Percentiles rank a stretch among this genome's conserved stretches.
Conservation (phyloP, 1,284 basidiomycete species). For the Ceratobasidium sp. region DNA sequence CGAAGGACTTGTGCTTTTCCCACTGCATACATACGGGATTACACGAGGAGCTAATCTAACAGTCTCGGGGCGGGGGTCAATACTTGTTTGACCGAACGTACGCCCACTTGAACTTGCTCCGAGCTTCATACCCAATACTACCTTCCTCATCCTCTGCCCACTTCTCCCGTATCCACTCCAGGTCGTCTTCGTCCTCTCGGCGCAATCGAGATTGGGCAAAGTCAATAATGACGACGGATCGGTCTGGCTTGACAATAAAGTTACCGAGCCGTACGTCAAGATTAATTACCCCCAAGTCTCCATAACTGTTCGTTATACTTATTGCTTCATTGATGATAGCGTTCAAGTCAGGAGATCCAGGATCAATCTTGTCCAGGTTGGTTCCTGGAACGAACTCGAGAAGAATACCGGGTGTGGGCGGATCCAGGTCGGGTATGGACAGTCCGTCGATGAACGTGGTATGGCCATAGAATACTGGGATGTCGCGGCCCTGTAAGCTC, state of each 20-base stretch:
- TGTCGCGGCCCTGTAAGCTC: not conserved
- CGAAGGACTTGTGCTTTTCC: too few relatives aligned
- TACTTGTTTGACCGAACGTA: conserved; percentile 11
- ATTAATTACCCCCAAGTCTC: conserved; percentile 3
- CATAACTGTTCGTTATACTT: not conserved
- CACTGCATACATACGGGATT: too few relatives aligned
- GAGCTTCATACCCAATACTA: not conserved
- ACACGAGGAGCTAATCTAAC: too few relatives aligned
- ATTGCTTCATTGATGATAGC: not conserved
- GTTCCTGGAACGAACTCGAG: conserved; percentile 13
- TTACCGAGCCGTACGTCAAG: not conserved
- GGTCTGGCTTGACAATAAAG: too few relatives aligned
- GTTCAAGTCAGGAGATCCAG: not conserved
- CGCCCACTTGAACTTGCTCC: not conserved
- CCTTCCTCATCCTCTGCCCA: conserved; percentile 4
- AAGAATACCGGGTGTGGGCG: not conserved
- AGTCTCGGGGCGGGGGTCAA: not conserved
- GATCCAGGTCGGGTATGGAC: not conserved
- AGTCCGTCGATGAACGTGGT: not conserved
- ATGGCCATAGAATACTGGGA: conserved; percentile 6
- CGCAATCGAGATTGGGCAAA: conserved; percentile 22
- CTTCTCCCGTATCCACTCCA: not conserved
- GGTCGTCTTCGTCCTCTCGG: not conserved
- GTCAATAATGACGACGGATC: conserved; percentile 9
- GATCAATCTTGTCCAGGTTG: not conserved